Percentiles rank a stretch among this genome's conserved stretches.
Conservation (phyloP, 352 stramenopile species). For the Aphanomyces astaci region DNA sequence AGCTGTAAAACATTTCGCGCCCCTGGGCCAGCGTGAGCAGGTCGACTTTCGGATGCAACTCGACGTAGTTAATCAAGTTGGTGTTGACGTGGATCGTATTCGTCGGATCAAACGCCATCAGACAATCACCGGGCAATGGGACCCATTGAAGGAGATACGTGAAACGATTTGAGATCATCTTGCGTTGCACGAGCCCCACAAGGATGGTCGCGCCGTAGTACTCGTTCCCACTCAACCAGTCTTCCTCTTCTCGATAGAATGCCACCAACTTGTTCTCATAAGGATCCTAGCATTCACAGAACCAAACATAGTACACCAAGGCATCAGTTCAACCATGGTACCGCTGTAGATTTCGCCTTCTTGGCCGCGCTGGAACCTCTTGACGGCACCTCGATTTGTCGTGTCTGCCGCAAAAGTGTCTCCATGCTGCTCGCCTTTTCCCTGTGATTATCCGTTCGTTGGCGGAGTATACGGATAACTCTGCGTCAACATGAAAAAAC, state of each 20-base stretch:
- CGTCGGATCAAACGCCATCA: background rate
- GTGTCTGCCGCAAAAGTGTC: background rate
- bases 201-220: background rate
- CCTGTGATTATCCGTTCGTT: too few species aligned
- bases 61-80: conserved; percentile 6
- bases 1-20: conserved; percentile 7
- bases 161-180: background rate
- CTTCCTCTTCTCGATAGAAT: conserved; percentile 4
- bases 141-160: conserved; percentile 1
- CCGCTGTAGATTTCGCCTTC: background rate
- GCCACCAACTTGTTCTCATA: conserved; percentile 9
- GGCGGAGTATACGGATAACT: background rate
- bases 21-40: background rate
- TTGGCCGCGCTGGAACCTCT: background rate
- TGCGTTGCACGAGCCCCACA: background rate
- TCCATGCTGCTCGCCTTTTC: too few species aligned
- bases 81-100: background rate
- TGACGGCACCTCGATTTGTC: background rate
- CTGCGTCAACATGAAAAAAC: background rate
- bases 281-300: background rate
- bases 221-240: background rate
- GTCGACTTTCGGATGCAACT: conserved; percentile 1
- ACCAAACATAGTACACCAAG: background rate
- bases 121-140: background rate
- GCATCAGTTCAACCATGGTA: background rate